These are phyloP conservation scores for Eucalyptus dawsonii DNA, from an alignment of 345 rosid genomes.

Conservation along the genomic window DNA sequence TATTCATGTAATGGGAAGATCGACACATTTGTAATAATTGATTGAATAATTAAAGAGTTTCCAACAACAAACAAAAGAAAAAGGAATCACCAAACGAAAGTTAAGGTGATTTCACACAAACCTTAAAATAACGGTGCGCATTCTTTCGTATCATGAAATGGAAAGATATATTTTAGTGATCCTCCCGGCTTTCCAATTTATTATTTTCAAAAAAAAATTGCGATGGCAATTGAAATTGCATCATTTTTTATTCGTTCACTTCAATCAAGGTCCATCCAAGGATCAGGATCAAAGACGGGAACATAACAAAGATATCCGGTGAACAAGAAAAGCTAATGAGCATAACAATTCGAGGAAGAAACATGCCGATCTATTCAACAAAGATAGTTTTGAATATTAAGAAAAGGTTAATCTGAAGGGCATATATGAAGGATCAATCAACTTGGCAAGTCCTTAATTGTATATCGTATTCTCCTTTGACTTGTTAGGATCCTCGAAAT, in stretches of 20 bases:
- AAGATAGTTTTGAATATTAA: not conserved
- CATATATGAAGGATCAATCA: not conserved
- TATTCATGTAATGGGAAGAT: not conserved
- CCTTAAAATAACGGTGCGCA: not conserved
- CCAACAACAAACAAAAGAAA: not conserved
- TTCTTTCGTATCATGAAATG: not conserved
- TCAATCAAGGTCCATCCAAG: not conserved
- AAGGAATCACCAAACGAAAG: not conserved
- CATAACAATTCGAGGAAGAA: not conserved
- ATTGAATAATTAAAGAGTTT: not conserved
- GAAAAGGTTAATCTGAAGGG: not conserved
- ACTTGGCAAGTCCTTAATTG: not conserved
- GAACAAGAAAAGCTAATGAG: not conserved
- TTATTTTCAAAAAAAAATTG: not conserved
- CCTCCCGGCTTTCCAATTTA: too few relatives aligned
- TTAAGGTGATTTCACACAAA: not conserved
- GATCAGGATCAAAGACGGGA: not conserved
- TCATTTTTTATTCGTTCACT: not conserved
- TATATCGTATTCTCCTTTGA: not conserved
- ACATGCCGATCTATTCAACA: not conserved
- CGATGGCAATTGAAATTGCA: not conserved
- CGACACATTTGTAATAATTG: not conserved
- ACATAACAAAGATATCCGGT: not conserved
- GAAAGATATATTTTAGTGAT: not conserved
- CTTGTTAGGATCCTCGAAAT: not conserved